phyloP scores from a whole-genome alignment of 208 protist genomes.

The Hexamita inflata region DNA sequence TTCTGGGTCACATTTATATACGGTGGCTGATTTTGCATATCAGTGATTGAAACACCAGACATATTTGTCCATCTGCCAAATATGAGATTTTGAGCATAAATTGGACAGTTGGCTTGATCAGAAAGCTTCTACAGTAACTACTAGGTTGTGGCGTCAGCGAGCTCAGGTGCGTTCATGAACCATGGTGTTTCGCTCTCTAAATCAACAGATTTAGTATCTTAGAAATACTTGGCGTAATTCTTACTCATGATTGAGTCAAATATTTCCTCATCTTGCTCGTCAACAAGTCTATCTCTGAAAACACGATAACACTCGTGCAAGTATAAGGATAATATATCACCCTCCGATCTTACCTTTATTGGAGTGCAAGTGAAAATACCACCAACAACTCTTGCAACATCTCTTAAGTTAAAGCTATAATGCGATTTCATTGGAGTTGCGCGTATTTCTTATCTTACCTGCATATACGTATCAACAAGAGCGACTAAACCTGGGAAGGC shows the following conservation, averaged over 20 bases:
- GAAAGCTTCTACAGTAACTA: background rate
- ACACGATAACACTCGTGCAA: conserved; percentile 74
- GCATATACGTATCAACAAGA: conserved; percentile 72
- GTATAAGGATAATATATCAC: conserved; percentile 62
- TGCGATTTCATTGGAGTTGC: conserved; percentile 86
- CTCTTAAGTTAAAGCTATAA: conserved; percentile 90
- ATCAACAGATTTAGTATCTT: too few species aligned
- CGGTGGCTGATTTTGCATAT: too few species aligned
- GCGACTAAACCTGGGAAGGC: conserved; percentile 59
- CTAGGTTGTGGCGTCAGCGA: background rate
- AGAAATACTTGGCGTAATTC: background rate
- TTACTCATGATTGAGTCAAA: conserved; percentile 56
- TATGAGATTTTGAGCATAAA: background rate
- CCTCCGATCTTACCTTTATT: conserved; percentile 54
- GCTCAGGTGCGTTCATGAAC: too few species aligned
- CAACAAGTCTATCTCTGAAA: conserved; percentile 75
- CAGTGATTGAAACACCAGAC: background rate
- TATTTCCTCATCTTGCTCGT: conserved; percentile 67
- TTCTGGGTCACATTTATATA: background rate
- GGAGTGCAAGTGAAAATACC: conserved; percentile 64
- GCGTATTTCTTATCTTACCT: conserved; percentile 66
- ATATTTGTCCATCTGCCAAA: background rate
- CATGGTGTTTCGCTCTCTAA: too few species aligned
- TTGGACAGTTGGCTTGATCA: background rate
- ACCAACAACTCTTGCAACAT: conserved; percentile 69